Base-by-base conservation (phyloP, 495 filamentous ascomycete species). In the Tricharina praecox region DNA sequence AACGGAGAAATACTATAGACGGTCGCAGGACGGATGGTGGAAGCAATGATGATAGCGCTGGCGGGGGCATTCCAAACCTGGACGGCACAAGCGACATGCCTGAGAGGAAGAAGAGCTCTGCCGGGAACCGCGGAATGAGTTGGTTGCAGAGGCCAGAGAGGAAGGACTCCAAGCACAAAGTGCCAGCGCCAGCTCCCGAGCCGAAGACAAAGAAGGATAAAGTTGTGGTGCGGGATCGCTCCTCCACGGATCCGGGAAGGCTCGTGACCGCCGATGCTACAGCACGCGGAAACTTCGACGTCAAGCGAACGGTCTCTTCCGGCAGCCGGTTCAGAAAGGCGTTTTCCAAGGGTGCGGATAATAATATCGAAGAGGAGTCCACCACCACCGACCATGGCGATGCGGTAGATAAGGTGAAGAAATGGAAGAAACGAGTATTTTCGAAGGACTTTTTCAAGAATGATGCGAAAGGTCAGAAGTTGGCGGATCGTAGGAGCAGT, bases 141-240 rank as follows among this genome's bases (percentile, higher is more conserved):
- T 43, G 40, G 40, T 43, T 43, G 18, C 40, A 43, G 40, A 7
- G 40, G 10, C 40, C 40, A 25, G 40, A 43, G 23, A 43, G 26
- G 24, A 43, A 23, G 40, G 40, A 25, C 7, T 11, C 20, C 13
- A 43, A 18, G 21, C 11, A 13, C 8, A 13, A 32, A 32, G 13
- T 32, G 7, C 28, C 28, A 5, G 28, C 28, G 5, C 28, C 28
- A 13, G 13, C 13, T 5, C 13, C 28, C 7, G 13, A 32, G 5
- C 7, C 13, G 5, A 13, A 32, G 28, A 13, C 7, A 5, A 32
- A 32, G 28, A 32, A 32, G 7, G 37, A 40, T 10, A 20, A 20
- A 21, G 21, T 16, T 10, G 37, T 10, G 10, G 21, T 21, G 37
- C 37, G 20, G 21, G 11, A 24, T 18, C 1, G 40, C 13, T 24